A percentile compares a stretch with the other conserved stretches of the same genome.
Evolutionary conservation across 2,329 filamentous ascomycete species (phyloP).

Genomic region (Alternaria rosae): DNA sequence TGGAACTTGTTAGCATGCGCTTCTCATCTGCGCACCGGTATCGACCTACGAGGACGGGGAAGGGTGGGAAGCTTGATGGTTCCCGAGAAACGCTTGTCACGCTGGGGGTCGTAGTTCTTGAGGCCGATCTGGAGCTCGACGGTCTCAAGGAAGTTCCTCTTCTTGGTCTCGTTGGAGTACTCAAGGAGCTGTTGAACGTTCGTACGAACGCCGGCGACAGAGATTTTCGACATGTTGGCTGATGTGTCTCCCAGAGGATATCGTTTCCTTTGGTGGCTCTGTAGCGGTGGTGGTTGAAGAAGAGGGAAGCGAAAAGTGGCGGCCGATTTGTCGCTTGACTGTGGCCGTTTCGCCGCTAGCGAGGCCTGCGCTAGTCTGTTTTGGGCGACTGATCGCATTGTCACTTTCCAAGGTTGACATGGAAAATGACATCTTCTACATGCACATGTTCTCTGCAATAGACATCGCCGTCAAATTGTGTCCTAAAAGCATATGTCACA

Average conservation of each 20-base stretch:
- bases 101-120: slow-evolving; percentile 77
- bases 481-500: background rate
- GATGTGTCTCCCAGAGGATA: slow-evolving; percentile 59
- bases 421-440: background rate
- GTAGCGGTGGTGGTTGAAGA: slow-evolving; percentile 43
- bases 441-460: background rate
- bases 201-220: slow-evolving; percentile 90
- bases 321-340: slow-evolving; percentile 23
- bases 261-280: slow-evolving; percentile 50
- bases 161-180: slow-evolving; percentile 95
- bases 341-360: slow-evolving; percentile 23
- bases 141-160: slow-evolving; percentile 96
- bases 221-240: slow-evolving; percentile 79
- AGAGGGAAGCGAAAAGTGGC: slow-evolving; percentile 15
- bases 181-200: slow-evolving; percentile 94
- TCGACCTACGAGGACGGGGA: slow-evolving; percentile 68
- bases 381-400: background rate
- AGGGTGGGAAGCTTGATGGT: slow-evolving; percentile 94
- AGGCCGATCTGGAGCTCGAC: slow-evolving; percentile 71
- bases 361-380: slow-evolving; percentile 17
- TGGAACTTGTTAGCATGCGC: slow-evolving; percentile 17
- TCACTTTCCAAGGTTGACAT: background rate
- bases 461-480: background rate
- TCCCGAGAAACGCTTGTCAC: slow-evolving; percentile 99
- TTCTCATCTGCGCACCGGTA: background rate